A percentile compares a stretch with the other conserved stretches of the same genome.
These are phyloP conservation scores for Steccherinum ochraceum DNA, from an alignment of 768 basidiomycete species.

Conservation along the genomic window DNA sequence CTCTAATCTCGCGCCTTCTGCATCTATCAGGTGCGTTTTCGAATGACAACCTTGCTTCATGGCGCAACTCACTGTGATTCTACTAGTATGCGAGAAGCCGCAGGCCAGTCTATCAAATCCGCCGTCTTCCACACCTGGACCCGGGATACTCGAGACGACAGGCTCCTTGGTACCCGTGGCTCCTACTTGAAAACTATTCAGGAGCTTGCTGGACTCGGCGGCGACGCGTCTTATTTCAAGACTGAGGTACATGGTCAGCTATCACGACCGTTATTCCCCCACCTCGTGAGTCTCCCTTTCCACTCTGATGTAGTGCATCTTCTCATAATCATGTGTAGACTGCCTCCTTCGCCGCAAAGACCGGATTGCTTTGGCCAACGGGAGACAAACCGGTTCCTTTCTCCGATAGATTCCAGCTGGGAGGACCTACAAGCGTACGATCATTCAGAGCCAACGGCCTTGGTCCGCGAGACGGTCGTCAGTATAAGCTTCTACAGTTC, in stretches of 20 bases:
- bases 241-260: conserved; percentile 59
- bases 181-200: conserved; percentile 55
- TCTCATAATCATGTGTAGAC: conserved; percentile 47
- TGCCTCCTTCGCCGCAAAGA: conserved; percentile 64
- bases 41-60: neutral
- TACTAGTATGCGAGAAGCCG: conserved; percentile 75
- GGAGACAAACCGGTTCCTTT: conserved; percentile 45
- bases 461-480: conserved; percentile 73
- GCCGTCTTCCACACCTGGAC: conserved; percentile 73
- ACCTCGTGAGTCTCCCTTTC: conserved; percentile 43
- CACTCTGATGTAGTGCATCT: conserved; percentile 1
- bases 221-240: conserved; percentile 75
- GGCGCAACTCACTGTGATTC: neutral
- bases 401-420: conserved; percentile 87
- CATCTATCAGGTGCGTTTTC: conserved; percentile 69
- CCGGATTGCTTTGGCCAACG: conserved; percentile 68
- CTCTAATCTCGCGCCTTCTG: conserved; percentile 60
- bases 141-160: conserved; percentile 72
- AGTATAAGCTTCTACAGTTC: conserved; percentile 14
- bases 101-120: conserved; percentile 78
- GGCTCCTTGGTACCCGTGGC: conserved; percentile 56
- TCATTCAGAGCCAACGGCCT: conserved; percentile 70
- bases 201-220: conserved; percentile 76
- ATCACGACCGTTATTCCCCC: conserved; percentile 50
- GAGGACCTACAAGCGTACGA: conserved; percentile 83